A percentile compares a stretch with the other conserved stretches of the same genome.
Evolutionary conservation across 768 basidiomycete species (phyloP).

Genomic region (Tricholoma furcatifolium): DNA sequence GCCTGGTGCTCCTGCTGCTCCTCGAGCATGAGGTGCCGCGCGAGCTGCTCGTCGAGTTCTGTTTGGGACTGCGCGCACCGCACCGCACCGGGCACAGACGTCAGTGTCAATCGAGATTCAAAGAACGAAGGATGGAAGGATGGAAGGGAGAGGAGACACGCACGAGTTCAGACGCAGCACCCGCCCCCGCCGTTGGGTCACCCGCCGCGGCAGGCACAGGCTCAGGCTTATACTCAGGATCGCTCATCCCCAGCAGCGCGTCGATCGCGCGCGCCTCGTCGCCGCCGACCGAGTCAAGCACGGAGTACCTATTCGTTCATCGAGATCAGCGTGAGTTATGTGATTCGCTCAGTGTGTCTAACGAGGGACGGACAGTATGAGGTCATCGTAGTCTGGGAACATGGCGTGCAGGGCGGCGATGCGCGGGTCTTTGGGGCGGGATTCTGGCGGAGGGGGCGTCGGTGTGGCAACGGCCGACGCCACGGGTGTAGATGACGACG

Average conservation of each 20-base stretch:
- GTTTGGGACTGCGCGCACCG: slow-evolving; percentile 49
- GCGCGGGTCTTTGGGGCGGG: slow-evolving; percentile 38
- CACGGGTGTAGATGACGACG: not conserved
- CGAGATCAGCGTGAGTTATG: not conserved
- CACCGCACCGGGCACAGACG: too few relatives aligned
- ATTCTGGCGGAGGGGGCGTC: not conserved
- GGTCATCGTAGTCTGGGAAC: slow-evolving; percentile 80
- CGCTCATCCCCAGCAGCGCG: slow-evolving; percentile 79
- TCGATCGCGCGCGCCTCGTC: slow-evolving; percentile 79
- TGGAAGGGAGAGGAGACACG: not conserved
- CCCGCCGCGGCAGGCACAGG: slow-evolving; percentile 28
- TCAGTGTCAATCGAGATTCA: too few relatives aligned
- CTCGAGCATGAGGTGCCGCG: slow-evolving; percentile 68
- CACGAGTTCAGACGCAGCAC: not conserved
- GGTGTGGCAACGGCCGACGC: not conserved
- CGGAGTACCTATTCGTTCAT: slow-evolving; percentile 47
- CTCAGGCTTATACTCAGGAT: slow-evolving; percentile 65
- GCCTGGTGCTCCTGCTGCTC: slow-evolving; percentile 45
- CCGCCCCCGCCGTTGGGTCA: not conserved
- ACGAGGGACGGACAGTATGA: slow-evolving; percentile 63
- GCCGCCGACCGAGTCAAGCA: slow-evolving; percentile 70
- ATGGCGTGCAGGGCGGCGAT: slow-evolving; percentile 58
- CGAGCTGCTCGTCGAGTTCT: slow-evolving; percentile 78
- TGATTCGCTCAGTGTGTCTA: not conserved
- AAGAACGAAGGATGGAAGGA: not conserved